phyloP scores from a whole-genome alignment of 2,329 filamentous ascomycete species.

The Phyllosticta citrichinensis region DNA sequence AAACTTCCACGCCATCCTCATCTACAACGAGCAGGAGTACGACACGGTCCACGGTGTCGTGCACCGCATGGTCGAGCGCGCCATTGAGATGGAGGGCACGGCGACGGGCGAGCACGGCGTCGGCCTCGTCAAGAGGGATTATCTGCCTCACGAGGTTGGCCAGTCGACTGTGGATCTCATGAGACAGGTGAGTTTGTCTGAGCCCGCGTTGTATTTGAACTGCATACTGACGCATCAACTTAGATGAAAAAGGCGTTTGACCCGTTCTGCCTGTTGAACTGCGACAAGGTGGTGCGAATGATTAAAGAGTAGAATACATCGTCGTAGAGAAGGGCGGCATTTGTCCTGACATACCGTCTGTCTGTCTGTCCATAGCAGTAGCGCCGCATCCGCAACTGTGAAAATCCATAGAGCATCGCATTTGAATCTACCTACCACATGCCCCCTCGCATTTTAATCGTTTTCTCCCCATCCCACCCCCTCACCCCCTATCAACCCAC shows the following conservation, averaged over 20 bases:
- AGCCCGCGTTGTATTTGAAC: too few relatives aligned
- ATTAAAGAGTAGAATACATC: background rate
- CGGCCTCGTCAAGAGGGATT: constrained; percentile 75
- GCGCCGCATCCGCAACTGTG: too few relatives aligned
- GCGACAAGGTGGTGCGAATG: constrained; percentile 52
- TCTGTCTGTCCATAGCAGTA: too few relatives aligned
- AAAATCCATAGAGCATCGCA: too few relatives aligned
- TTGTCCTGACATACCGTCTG: too few relatives aligned
- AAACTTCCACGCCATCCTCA: constrained; percentile 60
- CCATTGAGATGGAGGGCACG: constrained; percentile 75
- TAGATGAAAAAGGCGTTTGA: constrained; percentile 74
- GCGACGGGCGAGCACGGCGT: constrained; percentile 81
- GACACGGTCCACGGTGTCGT: constrained; percentile 59
- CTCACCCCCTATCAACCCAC: background rate
- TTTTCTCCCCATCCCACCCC: too few relatives aligned
- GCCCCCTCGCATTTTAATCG: too few relatives aligned
- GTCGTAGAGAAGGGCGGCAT: background rate
- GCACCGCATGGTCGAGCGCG: constrained; percentile 76
- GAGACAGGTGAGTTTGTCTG: constrained; percentile 52
- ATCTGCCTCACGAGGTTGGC: constrained; percentile 68
- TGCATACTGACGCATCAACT: too few relatives aligned
- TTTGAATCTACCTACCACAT: too few relatives aligned
- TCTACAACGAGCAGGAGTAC: constrained; percentile 57
- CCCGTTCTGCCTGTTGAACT: constrained; percentile 57
- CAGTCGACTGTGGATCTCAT: constrained; percentile 67